These are phyloP conservation scores for Leersia perrieri DNA, from an alignment of 176 grass and related monocot species.

Conservation along the genomic window DNA sequence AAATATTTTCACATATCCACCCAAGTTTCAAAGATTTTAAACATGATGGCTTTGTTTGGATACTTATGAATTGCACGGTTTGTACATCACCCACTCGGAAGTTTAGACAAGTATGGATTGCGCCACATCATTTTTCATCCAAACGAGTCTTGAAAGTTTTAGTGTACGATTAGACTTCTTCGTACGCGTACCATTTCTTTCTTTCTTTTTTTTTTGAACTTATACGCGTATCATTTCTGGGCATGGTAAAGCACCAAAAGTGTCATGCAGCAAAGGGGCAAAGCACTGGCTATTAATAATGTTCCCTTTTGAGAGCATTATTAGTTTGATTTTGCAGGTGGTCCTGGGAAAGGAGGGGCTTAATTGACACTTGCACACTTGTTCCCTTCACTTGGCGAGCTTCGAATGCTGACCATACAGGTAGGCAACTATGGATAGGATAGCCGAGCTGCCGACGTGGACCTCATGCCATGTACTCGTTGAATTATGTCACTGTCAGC, in stretches of 20 bases:
- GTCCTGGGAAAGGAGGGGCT: neutral
- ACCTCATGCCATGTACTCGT: neutral
- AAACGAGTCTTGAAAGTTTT: too few relatives aligned
- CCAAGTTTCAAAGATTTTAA: too few relatives aligned
- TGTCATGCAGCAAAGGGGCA: neutral
- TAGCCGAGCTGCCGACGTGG: slow-evolving; percentile 7
- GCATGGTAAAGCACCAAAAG: neutral
- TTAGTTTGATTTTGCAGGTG: neutral
- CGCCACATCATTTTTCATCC: too few relatives aligned
- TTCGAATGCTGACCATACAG: slow-evolving; percentile 19
- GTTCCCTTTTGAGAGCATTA: neutral
- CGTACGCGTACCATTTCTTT: neutral
- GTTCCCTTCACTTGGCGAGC: neutral
- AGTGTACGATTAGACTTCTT: neutral
- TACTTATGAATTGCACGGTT: too few relatives aligned
- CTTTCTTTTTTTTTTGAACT: too few relatives aligned
- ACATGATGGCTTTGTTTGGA: too few relatives aligned
- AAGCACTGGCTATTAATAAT: neutral
- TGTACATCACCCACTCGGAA: too few relatives aligned
- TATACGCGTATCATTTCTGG: neutral
- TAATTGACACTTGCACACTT: neutral
- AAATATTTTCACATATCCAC: too few relatives aligned
- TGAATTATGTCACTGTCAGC: neutral
- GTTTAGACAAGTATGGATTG: too few relatives aligned
- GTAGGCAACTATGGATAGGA: slow-evolving; percentile 29